A percentile compares a stretch with the other conserved stretches of the same genome.
These are phyloP conservation scores for Xylaria arbuscula DNA, from an alignment of 2,329 filamentous ascomycete genomes.

Conservation along the genomic window DNA sequence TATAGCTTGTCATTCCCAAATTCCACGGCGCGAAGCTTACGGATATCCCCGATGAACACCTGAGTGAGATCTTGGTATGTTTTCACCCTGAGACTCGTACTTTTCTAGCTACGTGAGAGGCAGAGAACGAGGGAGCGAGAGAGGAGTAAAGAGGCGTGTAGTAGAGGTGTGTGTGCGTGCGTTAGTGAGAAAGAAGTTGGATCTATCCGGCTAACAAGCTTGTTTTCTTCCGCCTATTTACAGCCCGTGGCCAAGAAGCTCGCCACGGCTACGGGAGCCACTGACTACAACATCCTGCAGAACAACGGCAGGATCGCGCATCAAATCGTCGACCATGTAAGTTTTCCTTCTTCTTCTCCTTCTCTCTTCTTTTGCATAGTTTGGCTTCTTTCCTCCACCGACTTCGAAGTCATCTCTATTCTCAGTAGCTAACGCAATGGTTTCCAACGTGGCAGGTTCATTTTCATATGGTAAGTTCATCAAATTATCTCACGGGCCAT, in stretches of 20 bases:
- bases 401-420: neutral
- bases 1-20: slow-evolving; percentile 98
- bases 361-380: neutral
- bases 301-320: slow-evolving; percentile 95
- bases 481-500: neutral
- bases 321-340: slow-evolving; percentile 90
- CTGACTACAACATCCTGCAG: slow-evolving; percentile 93
- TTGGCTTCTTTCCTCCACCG: neutral
- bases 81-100: neutral
- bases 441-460: slow-evolving; percentile 71
- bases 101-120: neutral
- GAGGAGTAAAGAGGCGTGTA: neutral
- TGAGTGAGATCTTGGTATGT: slow-evolving; percentile 80
- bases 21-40: slow-evolving; percentile 89
- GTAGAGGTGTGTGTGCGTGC: neutral
- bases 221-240: neutral
- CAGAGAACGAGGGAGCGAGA: neutral
- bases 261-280: slow-evolving; percentile 77
- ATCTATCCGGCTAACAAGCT: slow-evolving; percentile 11
- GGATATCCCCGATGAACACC: slow-evolving; percentile 90
- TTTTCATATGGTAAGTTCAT: slow-evolving; percentile 82
- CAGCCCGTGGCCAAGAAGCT: slow-evolving; percentile 88
- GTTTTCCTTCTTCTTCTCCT: slow-evolving; percentile 49
- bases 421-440: slow-evolving; percentile 16
- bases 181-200: neutral